phyloP scores from a whole-genome alignment of 257 asterid genomes.

The Cinchona pubescens region DNA sequence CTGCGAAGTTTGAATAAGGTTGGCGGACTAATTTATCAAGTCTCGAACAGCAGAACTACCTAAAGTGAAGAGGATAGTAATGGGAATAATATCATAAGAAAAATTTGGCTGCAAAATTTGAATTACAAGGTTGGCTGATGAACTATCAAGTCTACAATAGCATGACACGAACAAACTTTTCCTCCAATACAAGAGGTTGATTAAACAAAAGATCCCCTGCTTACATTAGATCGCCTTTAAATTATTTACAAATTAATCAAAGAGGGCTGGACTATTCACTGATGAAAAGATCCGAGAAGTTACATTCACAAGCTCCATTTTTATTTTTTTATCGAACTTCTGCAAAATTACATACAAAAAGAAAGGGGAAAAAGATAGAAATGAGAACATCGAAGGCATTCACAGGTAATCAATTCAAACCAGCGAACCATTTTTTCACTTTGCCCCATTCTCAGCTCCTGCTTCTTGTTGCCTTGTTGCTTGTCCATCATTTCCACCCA shows the following conservation, averaged over 20 bases:
- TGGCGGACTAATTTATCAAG: neutral
- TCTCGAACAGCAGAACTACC: neutral
- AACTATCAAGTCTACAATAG: neutral
- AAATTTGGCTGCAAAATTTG: neutral
- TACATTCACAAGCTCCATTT: conserved; percentile 11
- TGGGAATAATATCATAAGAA: neutral
- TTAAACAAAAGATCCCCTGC: neutral
- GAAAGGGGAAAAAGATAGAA: neutral
- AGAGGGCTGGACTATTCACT: conserved; percentile 11
- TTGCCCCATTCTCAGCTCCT: conserved; percentile 16
- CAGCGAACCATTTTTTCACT: conserved; percentile 1
- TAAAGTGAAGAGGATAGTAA: neutral
- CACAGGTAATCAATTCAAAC: neutral
- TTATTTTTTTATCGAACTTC: conserved; percentile 12
- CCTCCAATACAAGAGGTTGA: neutral
- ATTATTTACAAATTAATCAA: conserved; percentile 13
- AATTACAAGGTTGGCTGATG: neutral
- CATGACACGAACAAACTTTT: neutral
- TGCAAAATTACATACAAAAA: conserved; percentile 26
- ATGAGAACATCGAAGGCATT: conserved; percentile 11
- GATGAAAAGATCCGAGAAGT: neutral
- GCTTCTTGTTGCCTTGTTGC: conserved; percentile 14
- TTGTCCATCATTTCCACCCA: conserved; percentile 18
- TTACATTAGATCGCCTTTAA: conserved; percentile 3
- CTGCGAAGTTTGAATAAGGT: neutral